These are phyloP conservation scores for Stylonectria norvegica DNA, from an alignment of 2,329 filamentous ascomycete genomes.

Conservation along the genomic window DNA sequence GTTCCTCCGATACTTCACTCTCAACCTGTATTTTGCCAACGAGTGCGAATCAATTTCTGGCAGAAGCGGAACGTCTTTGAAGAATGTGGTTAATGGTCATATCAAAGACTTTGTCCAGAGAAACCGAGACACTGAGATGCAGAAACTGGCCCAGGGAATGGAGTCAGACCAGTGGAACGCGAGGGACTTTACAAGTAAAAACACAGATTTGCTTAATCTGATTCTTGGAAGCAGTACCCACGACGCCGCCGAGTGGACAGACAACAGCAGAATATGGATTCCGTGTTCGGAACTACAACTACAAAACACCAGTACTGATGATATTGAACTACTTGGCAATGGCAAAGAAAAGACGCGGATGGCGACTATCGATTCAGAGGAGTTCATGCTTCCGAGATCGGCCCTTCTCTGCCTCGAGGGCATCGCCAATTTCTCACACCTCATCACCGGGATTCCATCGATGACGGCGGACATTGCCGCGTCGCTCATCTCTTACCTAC, in stretches of 20 bases:
- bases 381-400: slow-evolving; percentile 80
- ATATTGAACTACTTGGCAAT: slow-evolving; percentile 46
- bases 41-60: slow-evolving; percentile 85
- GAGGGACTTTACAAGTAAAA: slow-evolving; percentile 66
- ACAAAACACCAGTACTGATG: slow-evolving; percentile 30
- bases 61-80: slow-evolving; percentile 69
- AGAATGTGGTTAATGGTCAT: slow-evolving; percentile 75
- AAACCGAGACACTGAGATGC: slow-evolving; percentile 68
- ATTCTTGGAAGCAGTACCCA: slow-evolving; percentile 68
- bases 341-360: slow-evolving; percentile 63
- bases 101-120: slow-evolving; percentile 76
- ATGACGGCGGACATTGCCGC: slow-evolving; percentile 81
- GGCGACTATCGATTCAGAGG: slow-evolving; percentile 79
- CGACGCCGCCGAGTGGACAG: slow-evolving; percentile 65
- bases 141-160: slow-evolving; percentile 71
- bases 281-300: slow-evolving; percentile 41
- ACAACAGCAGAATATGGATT: slow-evolving; percentile 57
- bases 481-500: slow-evolving; percentile 79
- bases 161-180: slow-evolving; percentile 78
- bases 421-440: slow-evolving; percentile 76
- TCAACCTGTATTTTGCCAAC: slow-evolving; percentile 79
- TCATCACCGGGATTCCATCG: slow-evolving; percentile 81
- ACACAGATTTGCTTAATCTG: slow-evolving; percentile 57
- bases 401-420: slow-evolving; percentile 77
- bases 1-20: slow-evolving; percentile 77